phyloP scores from a whole-genome alignment of 2,329 filamentous ascomycete genomes.

The Pseudocercospora vitis region DNA sequence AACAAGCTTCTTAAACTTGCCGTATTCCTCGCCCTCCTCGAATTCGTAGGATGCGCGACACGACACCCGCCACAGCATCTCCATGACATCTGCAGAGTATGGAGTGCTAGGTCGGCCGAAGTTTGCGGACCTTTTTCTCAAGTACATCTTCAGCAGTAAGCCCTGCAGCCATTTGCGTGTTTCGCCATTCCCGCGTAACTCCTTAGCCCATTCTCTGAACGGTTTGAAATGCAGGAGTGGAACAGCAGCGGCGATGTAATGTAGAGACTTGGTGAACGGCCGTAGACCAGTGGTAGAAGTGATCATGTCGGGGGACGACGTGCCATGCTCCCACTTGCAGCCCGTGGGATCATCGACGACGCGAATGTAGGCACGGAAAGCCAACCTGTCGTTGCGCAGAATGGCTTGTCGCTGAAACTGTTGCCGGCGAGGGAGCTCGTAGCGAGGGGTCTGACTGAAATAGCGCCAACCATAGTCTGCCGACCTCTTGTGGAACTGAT shows the following conservation, averaged over 20 bases:
- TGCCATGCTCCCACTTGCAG: conserved; percentile 59
- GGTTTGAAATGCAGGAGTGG: conserved; percentile 60
- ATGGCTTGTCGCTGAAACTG: conserved; percentile 59
- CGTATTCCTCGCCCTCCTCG: conserved; percentile 11
- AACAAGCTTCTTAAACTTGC: conserved; percentile 28
- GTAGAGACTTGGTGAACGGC: conserved; percentile 40
- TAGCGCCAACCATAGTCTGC: conserved; percentile 65
- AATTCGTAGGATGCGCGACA: conserved; percentile 18
- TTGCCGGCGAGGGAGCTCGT: conserved; percentile 58
- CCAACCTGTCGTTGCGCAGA: conserved; percentile 60
- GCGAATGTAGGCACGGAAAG: conserved; percentile 62
- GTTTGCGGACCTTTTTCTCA: conserved; percentile 23
- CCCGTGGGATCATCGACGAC: conserved; percentile 61
- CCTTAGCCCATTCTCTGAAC: conserved; percentile 58
- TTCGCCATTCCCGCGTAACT: conserved; percentile 13
- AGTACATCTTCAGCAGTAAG: conserved; percentile 34
- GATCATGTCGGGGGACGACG: conserved; percentile 31
- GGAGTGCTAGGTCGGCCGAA: conserved; percentile 18
- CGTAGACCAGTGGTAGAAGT: conserved; percentile 59
- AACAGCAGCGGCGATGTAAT: conserved; percentile 54
- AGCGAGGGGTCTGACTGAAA: conserved; percentile 57
- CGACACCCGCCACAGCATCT: conserved; percentile 27
- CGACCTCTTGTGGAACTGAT: conserved; percentile 60
- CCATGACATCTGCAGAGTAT: conserved; percentile 27
- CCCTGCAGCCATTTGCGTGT: conserved; percentile 23